A percentile compares a stretch with the other conserved stretches of the same genome.
Conservation (phyloP, 164 flowering plant genomes). For the Annona squamosa region DNA sequence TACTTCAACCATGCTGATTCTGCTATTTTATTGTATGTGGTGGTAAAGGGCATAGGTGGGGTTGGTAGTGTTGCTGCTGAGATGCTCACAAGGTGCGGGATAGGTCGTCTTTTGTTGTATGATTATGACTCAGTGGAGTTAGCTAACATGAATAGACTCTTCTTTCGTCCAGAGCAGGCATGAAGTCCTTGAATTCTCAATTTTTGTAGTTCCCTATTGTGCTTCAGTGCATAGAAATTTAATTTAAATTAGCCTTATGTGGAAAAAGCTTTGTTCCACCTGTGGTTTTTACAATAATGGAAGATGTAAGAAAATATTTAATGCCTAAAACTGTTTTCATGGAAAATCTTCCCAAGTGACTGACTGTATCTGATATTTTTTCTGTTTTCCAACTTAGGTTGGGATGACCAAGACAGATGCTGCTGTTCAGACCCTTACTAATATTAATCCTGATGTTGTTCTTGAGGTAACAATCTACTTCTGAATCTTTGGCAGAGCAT, state of each 20-base stretch:
- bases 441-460: conserved; percentile 95
- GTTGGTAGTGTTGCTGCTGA: conserved; percentile 99
- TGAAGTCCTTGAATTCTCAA: conserved; percentile 3
- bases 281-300: background rate
- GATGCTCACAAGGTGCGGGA: conserved; percentile 98
- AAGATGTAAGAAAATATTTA: background rate
- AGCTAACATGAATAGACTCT: conserved; percentile 98
- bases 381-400: conserved; percentile 32
- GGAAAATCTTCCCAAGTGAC: background rate
- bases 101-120: conserved; percentile 92
- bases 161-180: conserved; percentile 99
- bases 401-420: conserved; percentile 99
- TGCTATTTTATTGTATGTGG: background rate
- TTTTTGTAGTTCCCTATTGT: background rate
- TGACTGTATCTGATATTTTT: background rate
- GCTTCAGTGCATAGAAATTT: background rate
- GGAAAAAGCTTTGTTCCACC: background rate
- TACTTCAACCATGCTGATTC: background rate
- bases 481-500: background rate
- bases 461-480: conserved; percentile 52
- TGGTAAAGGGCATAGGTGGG: conserved; percentile 88
- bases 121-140: conserved; percentile 98
- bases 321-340: background rate
- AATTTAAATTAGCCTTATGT: background rate
- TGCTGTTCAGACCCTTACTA: conserved; percentile 90